Evolutionary conservation across 768 basidiomycete species (phyloP).

Genomic region (Chalciporus chontae): DNA sequence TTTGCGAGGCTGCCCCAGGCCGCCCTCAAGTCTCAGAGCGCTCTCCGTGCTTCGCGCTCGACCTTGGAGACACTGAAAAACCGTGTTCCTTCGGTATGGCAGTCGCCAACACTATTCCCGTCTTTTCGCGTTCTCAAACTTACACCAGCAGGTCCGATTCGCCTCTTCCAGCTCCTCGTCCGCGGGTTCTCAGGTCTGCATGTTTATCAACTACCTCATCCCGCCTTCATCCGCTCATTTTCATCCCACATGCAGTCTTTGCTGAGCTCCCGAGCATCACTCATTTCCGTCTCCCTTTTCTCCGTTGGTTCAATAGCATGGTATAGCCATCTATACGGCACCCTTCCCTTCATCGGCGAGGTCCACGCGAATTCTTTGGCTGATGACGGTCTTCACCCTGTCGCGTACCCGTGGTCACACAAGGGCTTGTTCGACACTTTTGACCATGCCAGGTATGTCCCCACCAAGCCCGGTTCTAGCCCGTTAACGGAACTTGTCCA

Average conservation of each 20-base stretch:
- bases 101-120: conserved; percentile 23
- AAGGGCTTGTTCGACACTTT: conserved; percentile 85
- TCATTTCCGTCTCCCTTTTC: conserved; percentile 71
- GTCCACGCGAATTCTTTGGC: conserved; percentile 90
- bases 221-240: neutral
- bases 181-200: conserved; percentile 61
- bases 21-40: conserved; percentile 58
- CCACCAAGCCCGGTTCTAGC: conserved; percentile 10
- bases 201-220: neutral
- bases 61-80: conserved; percentile 38
- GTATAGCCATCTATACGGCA: conserved; percentile 94
- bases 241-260: conserved; percentile 44
- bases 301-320: conserved; percentile 90
- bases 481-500: conserved; percentile 29
- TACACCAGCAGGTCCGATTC: conserved; percentile 58
- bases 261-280: conserved; percentile 66
- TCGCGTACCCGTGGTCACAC: conserved; percentile 88
- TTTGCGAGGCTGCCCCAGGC: conserved; percentile 77
- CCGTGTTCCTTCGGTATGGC: conserved; percentile 47
- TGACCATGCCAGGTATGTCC: conserved; percentile 88
- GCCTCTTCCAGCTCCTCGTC: conserved; percentile 60
- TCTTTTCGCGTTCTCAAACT: conserved; percentile 9
- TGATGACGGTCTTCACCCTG: conserved; percentile 92
- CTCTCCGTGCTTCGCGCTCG: conserved; percentile 44
- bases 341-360: conserved; percentile 84